phyloP scores from a whole-genome alignment of 1,139 yeast species.

The Nakaseomyces kungkrabaensis region DNA sequence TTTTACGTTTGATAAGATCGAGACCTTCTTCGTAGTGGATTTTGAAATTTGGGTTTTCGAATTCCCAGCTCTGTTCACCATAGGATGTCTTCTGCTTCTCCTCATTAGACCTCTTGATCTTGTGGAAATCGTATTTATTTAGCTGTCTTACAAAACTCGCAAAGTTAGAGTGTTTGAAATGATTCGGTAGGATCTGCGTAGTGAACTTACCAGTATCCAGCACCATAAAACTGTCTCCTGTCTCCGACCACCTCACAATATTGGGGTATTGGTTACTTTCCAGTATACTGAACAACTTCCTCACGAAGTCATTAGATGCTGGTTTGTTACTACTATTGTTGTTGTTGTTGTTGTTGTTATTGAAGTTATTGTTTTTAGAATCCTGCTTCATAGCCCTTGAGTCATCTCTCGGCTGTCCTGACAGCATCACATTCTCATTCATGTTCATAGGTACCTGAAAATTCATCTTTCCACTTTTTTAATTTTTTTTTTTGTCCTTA shows the following conservation, averaged over 20 bases:
- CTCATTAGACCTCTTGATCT: slow-evolving; percentile 45
- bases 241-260: slow-evolving; percentile 72
- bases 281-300: slow-evolving; percentile 22
- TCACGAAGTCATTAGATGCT: slow-evolving; percentile 5
- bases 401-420: not conserved
- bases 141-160: slow-evolving; percentile 92
- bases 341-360: slow-evolving; percentile 2
- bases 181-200: slow-evolving; percentile 70
- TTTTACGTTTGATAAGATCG: slow-evolving; percentile 27
- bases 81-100: slow-evolving; percentile 43
- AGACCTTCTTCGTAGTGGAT: slow-evolving; percentile 35
- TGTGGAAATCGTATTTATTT: slow-evolving; percentile 98
- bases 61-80: slow-evolving; percentile 85
- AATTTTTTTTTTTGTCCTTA: not conserved
- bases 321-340: slow-evolving; percentile 6
- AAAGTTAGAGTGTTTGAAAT: slow-evolving; percentile 89
- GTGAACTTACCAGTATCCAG: slow-evolving; percentile 85
- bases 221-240: slow-evolving; percentile 81
- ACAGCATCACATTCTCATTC: not conserved
- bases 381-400: not conserved
- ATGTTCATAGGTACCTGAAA: not conserved
- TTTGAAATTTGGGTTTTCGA: slow-evolving; percentile 81
- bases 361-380: slow-evolving; percentile 2
- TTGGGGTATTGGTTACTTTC: slow-evolving; percentile 62
- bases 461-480: not conserved